Evolutionary conservation across 805 yeast genomes (phyloP), one percentile per base, ranked within the genome.

Genomic region (Metschnikowia amazonensis): DNA sequence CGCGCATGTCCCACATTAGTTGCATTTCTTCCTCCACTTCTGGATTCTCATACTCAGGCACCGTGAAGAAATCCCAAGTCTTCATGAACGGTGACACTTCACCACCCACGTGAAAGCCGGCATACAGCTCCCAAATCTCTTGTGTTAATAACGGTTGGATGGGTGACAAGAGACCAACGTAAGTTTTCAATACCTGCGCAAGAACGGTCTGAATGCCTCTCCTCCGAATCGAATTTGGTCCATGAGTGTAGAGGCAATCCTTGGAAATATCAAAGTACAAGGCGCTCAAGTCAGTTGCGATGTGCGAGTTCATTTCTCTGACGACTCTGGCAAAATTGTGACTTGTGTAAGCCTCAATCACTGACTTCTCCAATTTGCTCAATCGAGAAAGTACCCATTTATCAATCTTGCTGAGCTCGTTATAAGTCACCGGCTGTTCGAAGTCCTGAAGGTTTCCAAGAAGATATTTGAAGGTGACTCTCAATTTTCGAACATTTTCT

Each of bases 241-340:
- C 51, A 49, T 86, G 94, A 0, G 96, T 85, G 62, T 94, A 94
- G 14, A 94, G 71, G 40, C 85, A 71, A 59, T 94, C 98, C 59
- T 94, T 94, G 32, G 85, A 79, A 24, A 87, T 75, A 58, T 89
- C 96, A 64, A 94, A 89, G 64, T 92, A 94, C 25, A 84, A 70
- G 0, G 97, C 80, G 17, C 97, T 89, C 45, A 90, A 72, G 17
- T 81, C 82, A 18, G 79, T 75, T 58, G 84, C 88, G 73, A 89
- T 75, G 59, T 88, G 89, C 45, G 78, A 76, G 53, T 84, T 83
- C 9, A 89, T 57, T 5, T 76, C 77, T 47, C 84, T 83, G 24
- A 89, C 75, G 6, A 86, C 85, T 50, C 79, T 76, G 44, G 86
- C 79, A 62, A 84, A 94, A 55, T 84, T 82, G 59, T 77, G 82